Evolutionary conservation across 495 filamentous ascomycete genomes (phyloP), one percentile per base, ranked within the genome.

Genomic region (Achaetomiella virescens): DNA sequence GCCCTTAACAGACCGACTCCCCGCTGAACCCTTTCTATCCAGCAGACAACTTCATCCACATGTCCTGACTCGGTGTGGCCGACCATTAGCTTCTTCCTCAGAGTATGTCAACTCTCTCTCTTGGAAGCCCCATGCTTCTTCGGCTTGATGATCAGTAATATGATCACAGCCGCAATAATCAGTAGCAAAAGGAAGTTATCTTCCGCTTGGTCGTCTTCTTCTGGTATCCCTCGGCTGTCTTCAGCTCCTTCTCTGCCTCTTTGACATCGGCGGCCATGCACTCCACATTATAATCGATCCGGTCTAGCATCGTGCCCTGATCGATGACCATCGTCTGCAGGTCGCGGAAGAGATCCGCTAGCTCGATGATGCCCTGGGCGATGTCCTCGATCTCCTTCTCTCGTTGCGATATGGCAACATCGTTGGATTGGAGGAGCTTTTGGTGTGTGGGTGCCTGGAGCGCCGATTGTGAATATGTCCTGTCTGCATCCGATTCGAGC

Each of bases 301-400:
- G 81, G 72, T 98, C 93, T 21, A 98, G 81, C 87, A 98, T 90
- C 25, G 90, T 97, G 12, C 93, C 93, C 72, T 98, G 93, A 69
- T 98, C 93, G 56, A 98, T 98, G 53, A 98, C 86, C 91, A 98
- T 96, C 20, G 78, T 83, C 66, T 98, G 95, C 18, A 98, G 72
- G 59, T 97, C 95, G 43, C 92, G 89, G 77, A 98, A 98, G 38
- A 98, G 90, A 66, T 96, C 91, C 1, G 91, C 86, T 2, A 98
- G 78, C 61, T 97, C 95, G 63, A 98, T 96, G 68, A 98, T 96
- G 40, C 93, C 93, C 64, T 95, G 90, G 0, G 93, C 93, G 57
- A 98, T 97, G 57, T 96, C 90, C 56, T 91, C 93, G 71, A 98
- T 98, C 66, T 97, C 93, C n/a, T 85, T 81, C 72, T 98, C 93